Percentiles rank a stretch among this genome's conserved stretches.
phyloP scores from a whole-genome alignment of 495 filamentous ascomycete genomes.

The Penicillium herquei region DNA sequence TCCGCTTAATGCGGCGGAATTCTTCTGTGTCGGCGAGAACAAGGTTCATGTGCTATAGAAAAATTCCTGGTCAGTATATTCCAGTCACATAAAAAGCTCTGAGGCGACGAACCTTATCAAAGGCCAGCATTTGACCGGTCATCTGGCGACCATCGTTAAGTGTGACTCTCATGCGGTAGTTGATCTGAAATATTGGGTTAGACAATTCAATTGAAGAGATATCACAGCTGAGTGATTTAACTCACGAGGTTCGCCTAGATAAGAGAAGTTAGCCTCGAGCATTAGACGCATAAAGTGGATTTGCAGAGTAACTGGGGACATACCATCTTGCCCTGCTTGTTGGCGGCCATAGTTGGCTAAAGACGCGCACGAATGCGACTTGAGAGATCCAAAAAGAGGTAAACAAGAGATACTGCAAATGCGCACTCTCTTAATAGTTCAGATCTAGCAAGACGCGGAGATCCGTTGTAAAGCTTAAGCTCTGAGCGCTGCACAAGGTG shows the following conservation, averaged over 20 bases:
- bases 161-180: slow-evolving; percentile 97
- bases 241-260: slow-evolving; percentile 93
- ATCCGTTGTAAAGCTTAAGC: slow-evolving; percentile 26
- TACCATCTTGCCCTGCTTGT: slow-evolving; percentile 99
- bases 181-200: slow-evolving; percentile 67
- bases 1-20: slow-evolving; percentile 92
- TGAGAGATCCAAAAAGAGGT: slow-evolving; percentile 55
- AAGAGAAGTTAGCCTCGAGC: slow-evolving; percentile 64
- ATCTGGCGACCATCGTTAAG: slow-evolving; percentile 95
- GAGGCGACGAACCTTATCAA: slow-evolving; percentile 76
- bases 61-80: slow-evolving; percentile 8
- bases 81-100: too few species aligned
- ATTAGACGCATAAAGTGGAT: slow-evolving; percentile 52
- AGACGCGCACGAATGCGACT: slow-evolving; percentile 68
- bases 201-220: slow-evolving; percentile 7
- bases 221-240: slow-evolving; percentile 14
- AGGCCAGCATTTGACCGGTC: slow-evolving; percentile 94
- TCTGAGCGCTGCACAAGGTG: slow-evolving; percentile 10
- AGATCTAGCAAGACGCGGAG: slow-evolving; percentile 16
- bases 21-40: slow-evolving; percentile 99
- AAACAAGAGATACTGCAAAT: slow-evolving; percentile 16
- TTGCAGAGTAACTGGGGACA: slow-evolving; percentile 35
- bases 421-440: slow-evolving; percentile 23
- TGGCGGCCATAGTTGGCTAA: slow-evolving; percentile 68
- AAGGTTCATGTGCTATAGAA: slow-evolving; percentile 90